Base-by-base conservation (phyloP, 441 rosid genomes). In the Adansonia gregorii region DNA sequence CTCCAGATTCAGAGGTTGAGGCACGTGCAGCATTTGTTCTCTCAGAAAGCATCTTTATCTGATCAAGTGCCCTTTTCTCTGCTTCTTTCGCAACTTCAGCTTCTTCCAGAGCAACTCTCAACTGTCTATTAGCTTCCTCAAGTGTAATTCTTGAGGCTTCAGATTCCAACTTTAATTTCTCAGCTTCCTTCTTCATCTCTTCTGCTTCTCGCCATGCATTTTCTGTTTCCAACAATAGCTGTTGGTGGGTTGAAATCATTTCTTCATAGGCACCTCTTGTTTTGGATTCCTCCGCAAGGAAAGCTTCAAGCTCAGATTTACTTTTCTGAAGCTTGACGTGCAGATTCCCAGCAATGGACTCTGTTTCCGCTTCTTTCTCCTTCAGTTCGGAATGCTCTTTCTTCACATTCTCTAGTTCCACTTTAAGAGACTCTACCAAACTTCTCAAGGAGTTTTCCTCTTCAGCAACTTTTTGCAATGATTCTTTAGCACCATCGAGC, bases 21-120 rank as follows among this genome's bases (percentile, higher is more conserved):
- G 90, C 86, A 41, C 98, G 94, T 0, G 91, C 94, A 76, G 92
- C 96, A 71, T 83, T 87, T 68, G 91, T 85, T 81, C 84, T 93
- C 78, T 90, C 97, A 8, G 98, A 89, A 80, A 94, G 71, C 15
- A 68, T 71, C 78, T 88, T 94, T 15, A 93, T 88, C 86, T 88
- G 87, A 85, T 88, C 93, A 67, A 91, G 91, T 1, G 97, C 97
- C 70, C 81, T 83, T 27, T 77, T 51, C 87, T 93, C 98, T 0
- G 94, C 90, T 77, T 73, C 82, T 83, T 93, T 90, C 6, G 96
- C 98, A 82, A 85, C 98, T 81, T 96, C 98, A 0, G 83, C 97
- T 83, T 96, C 98, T 80, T 90, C 96, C 43, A 93, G 49, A 78
- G 94, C 98, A 24, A 86, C 84, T 81, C 77, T 87, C 81, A 94